phyloP scores from a whole-genome alignment of 208 protist genomes.

The Leishmania major region DNA sequence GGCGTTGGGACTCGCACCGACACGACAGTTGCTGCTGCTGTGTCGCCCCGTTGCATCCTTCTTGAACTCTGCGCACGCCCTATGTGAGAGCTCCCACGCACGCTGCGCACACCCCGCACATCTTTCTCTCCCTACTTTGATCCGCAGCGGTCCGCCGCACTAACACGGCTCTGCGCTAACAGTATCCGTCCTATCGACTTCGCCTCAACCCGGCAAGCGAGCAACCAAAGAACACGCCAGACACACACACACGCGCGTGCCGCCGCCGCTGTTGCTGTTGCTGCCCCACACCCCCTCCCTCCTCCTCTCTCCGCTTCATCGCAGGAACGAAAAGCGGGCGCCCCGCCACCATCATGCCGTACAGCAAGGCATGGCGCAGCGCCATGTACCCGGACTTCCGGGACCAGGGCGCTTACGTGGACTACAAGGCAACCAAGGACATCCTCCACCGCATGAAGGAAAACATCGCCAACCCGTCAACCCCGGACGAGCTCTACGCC shows the following conservation, averaged over 20 bases:
- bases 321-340: neutral
- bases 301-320: neutral
- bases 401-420: slow-evolving; percentile 79
- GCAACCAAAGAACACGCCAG: neutral
- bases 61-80: neutral
- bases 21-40: neutral
- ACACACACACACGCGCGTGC: too few relatives aligned
- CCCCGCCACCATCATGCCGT: slow-evolving; percentile 53
- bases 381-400: slow-evolving; percentile 87
- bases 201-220: neutral
- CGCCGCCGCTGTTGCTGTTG: too few relatives aligned
- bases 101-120: neutral
- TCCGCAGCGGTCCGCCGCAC: neutral
- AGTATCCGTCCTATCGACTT: neutral
- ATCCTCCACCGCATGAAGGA: slow-evolving; percentile 90
- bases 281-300: neutral
- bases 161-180: neutral
- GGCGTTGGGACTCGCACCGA: neutral
- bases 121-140: neutral
- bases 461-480: slow-evolving; percentile 81
- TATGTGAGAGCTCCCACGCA: neutral
- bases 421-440: slow-evolving; percentile 89
- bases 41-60: neutral
- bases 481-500: slow-evolving; percentile 77
- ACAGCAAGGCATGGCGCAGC: slow-evolving; percentile 83